Evolutionary conservation across 2,329 filamentous ascomycete species (phyloP).

Genomic region (Aspergillus quadrilineatus): DNA sequence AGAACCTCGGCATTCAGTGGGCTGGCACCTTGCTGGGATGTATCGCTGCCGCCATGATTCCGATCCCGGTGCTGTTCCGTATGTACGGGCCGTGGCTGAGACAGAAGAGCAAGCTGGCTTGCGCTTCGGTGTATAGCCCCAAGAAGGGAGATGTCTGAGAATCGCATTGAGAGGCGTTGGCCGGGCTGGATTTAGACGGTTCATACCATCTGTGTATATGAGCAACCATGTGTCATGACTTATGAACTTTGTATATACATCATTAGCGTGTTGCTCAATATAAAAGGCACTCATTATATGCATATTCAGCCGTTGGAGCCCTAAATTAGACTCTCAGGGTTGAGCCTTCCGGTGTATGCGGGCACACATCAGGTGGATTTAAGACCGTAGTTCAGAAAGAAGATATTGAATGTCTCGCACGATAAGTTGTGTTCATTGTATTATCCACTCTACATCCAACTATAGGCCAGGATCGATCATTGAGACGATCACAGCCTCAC

Average conservation of each 20-base stretch:
- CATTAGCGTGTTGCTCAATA: too few relatives aligned
- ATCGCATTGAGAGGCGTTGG: background rate
- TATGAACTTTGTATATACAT: background rate
- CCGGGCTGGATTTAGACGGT: background rate
- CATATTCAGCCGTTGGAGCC: too few relatives aligned
- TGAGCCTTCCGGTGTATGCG: too few relatives aligned
- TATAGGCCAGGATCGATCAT: too few relatives aligned
- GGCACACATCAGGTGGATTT: too few relatives aligned
- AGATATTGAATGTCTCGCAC: conserved; percentile 15
- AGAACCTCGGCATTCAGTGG: conserved; percentile 40
- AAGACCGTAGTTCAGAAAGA: conserved; percentile 29
- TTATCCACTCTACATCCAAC: background rate
- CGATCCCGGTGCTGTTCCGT: conserved; percentile 36
- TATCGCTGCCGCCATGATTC: conserved; percentile 36
- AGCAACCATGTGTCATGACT: background rate
- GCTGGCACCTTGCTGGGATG: conserved; percentile 39
- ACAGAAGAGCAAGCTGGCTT: background rate
- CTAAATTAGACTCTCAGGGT: too few relatives aligned
- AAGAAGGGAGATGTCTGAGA: conserved; percentile 13
- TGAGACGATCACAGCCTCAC: too few relatives aligned
- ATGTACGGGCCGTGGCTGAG: conserved; percentile 23
- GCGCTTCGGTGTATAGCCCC: too few relatives aligned
- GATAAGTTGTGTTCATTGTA: conserved; percentile 22
- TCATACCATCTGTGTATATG: background rate
- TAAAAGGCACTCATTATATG: too few relatives aligned